phyloP scores from a whole-genome alignment of 352 stramenopile species.

The Phytopythium litorale region DNA sequence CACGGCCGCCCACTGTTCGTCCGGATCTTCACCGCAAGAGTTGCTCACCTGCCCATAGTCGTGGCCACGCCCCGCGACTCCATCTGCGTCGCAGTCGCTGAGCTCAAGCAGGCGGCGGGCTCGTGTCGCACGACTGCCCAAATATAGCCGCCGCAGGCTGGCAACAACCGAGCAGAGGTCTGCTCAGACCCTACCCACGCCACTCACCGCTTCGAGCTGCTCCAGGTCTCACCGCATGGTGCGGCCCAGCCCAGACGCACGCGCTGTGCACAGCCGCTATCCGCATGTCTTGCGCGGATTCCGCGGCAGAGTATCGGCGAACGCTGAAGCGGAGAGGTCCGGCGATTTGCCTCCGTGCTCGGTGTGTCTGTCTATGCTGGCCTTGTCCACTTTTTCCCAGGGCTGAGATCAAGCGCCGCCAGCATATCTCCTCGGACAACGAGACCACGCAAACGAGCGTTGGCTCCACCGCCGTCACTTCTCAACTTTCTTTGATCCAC shows the following conservation, averaged over 20 bases:
- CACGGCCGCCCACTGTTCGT: constrained; percentile 1
- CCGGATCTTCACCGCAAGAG: neutral
- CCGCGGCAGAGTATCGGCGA: neutral
- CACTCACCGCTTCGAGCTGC: neutral
- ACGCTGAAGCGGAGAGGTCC: neutral
- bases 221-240: neutral
- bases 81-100: too few relatives aligned
- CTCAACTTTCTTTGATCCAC: neutral
- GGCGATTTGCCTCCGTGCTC: neutral
- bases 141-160: neutral
- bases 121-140: neutral
- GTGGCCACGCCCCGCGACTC: neutral
- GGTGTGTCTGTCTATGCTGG: constrained; percentile 1
- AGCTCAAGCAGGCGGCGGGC: neutral
- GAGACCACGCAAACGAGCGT: neutral
- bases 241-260: neutral
- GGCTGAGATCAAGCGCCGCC: neutral
- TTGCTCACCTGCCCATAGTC: neutral
- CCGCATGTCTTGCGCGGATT: neutral
- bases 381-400: constrained; percentile 3
- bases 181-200: neutral
- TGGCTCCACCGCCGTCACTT: neutral
- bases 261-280: neutral
- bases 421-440: neutral
- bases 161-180: too few relatives aligned